These are phyloP conservation scores for Suillus brevipes DNA, from an alignment of 768 basidiomycete genomes.

Conservation along the genomic window DNA sequence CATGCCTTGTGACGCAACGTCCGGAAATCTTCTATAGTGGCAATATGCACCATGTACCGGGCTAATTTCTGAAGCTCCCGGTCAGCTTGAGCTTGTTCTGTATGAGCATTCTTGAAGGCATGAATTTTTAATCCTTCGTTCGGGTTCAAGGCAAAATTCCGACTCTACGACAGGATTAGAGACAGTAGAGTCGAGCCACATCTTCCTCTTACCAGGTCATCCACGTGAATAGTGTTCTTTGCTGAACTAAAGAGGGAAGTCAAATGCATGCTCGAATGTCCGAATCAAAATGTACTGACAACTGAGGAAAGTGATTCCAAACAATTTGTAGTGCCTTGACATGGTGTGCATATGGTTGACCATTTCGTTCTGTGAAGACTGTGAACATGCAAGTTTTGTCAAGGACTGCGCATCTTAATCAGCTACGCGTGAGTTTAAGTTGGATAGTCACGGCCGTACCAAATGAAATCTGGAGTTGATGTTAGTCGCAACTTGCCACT, in stretches of 20 bases:
- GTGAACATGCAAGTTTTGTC: conserved; percentile 91
- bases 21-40: conserved; percentile 59
- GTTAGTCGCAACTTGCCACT: background rate
- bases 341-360: conserved; percentile 74
- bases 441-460: conserved; percentile 36
- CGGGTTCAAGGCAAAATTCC: conserved; percentile 89
- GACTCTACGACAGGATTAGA: conserved; percentile 43
- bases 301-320: conserved; percentile 85
- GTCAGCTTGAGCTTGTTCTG: conserved; percentile 60
- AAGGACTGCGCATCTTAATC: conserved; percentile 50
- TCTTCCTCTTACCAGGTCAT: conserved; percentile 64
- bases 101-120: conserved; percentile 79
- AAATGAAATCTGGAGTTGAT: conserved; percentile 53
- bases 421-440: background rate
- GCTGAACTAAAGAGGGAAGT: conserved; percentile 44
- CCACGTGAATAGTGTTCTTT: conserved; percentile 82
- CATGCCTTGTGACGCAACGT: conserved; percentile 66
- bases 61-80: conserved; percentile 67
- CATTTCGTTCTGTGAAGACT: conserved; percentile 73
- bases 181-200: background rate
- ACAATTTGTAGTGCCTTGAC: conserved; percentile 84
- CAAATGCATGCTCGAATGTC: background rate
- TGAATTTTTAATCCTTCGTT: conserved; percentile 80
- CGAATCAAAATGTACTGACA: conserved; percentile 41
- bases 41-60: conserved; percentile 66